Conservation (phyloP, 495 filamentous ascomycete genomes). For the Filosporella fistucella region DNA sequence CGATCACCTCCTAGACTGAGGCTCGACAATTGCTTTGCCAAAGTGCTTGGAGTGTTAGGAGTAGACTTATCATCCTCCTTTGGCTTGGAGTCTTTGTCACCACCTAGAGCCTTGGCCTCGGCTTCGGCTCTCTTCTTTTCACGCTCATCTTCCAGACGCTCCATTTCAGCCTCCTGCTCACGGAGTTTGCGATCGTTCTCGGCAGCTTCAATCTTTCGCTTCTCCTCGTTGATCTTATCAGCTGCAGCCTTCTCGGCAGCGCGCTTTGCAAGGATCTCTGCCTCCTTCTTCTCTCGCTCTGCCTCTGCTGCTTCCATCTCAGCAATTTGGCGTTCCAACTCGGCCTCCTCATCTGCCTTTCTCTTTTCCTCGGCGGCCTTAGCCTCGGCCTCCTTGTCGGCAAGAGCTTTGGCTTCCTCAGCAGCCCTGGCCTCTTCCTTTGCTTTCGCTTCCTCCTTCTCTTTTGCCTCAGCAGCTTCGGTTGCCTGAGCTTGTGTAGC, state of each 20-base stretch:
- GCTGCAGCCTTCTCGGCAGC: constrained; percentile 57
- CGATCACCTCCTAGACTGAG: constrained; percentile 36
- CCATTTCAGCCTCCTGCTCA: constrained; percentile 49
- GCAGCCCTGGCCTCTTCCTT: constrained; percentile 29
- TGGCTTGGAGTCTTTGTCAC: constrained; percentile 19
- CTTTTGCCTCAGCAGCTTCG: constrained; percentile 20
- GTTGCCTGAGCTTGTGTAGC: constrained; percentile 25
- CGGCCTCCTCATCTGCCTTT: constrained; percentile 34
- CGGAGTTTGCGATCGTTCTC: constrained; percentile 57
- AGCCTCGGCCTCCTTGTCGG: constrained; percentile 64
- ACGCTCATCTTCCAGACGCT: constrained; percentile 48
- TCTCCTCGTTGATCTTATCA: constrained; percentile 55
- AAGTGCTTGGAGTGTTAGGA: constrained; percentile 26
- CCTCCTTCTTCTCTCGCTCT: constrained; percentile 42
- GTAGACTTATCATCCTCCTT: constrained; percentile 23
- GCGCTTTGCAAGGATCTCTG: constrained; percentile 43
- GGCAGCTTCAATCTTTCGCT: constrained; percentile 47
- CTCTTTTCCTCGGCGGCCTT: constrained; percentile 39
- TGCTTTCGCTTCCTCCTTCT: constrained; percentile 27
- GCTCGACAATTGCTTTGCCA: constrained; percentile 38
- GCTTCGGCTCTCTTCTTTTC: constrained; percentile 40
- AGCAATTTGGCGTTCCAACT: constrained; percentile 40
- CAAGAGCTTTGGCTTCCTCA: constrained; percentile 45
- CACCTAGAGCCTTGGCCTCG: constrained; percentile 17
- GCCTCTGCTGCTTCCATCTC: constrained; percentile 51